Percentiles rank a stretch among this genome's conserved stretches.
Evolutionary conservation across 768 basidiomycete species (phyloP).

Genomic region (Sutorius australiensis): DNA sequence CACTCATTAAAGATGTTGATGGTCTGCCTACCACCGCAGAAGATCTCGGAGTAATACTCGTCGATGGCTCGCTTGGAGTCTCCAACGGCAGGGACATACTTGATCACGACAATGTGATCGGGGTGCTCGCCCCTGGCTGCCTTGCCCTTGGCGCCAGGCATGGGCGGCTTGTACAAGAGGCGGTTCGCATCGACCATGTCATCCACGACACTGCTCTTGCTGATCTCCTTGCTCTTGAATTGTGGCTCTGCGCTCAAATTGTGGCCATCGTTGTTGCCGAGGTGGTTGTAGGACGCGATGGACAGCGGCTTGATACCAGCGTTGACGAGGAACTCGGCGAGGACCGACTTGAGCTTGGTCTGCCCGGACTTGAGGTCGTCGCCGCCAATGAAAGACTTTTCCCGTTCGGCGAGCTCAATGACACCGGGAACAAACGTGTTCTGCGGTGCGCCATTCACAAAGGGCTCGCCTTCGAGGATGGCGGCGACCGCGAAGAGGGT

Average conservation of each 20-base stretch:
- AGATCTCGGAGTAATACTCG: slow-evolving; percentile 97
- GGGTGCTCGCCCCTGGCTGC: slow-evolving; percentile 90
- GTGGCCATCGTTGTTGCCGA: slow-evolving; percentile 96
- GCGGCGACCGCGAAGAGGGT: slow-evolving; percentile 94
- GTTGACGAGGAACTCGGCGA: slow-evolving; percentile 98
- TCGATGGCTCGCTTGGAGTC: slow-evolving; percentile 99
- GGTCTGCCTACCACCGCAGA: slow-evolving; percentile 90
- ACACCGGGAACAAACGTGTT: slow-evolving; percentile 98
- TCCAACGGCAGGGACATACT: slow-evolving; percentile 94
- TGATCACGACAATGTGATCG: slow-evolving; percentile 95
- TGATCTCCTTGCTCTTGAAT: slow-evolving; percentile 98
- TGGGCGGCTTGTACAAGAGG: slow-evolving; percentile 83
- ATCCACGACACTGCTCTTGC: slow-evolving; percentile 94
- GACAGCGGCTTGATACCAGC: slow-evolving; percentile 97
- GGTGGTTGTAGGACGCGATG: slow-evolving; percentile 97
- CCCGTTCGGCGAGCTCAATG: slow-evolving; percentile 86
- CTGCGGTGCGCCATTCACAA: slow-evolving; percentile 97
- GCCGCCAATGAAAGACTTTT: slow-evolving; percentile 91
- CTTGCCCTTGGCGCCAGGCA: slow-evolving; percentile 49
- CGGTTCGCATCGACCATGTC: slow-evolving; percentile 96
- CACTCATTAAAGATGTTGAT: slow-evolving; percentile 99
- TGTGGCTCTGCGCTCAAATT: slow-evolving; percentile 88
- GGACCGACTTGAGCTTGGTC: slow-evolving; percentile 94
- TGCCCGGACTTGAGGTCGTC: slow-evolving; percentile 98
- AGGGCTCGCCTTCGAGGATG: slow-evolving; percentile 92